Conservation (phyloP, 345 rosid genomes). For the Salix koriyanagi region DNA sequence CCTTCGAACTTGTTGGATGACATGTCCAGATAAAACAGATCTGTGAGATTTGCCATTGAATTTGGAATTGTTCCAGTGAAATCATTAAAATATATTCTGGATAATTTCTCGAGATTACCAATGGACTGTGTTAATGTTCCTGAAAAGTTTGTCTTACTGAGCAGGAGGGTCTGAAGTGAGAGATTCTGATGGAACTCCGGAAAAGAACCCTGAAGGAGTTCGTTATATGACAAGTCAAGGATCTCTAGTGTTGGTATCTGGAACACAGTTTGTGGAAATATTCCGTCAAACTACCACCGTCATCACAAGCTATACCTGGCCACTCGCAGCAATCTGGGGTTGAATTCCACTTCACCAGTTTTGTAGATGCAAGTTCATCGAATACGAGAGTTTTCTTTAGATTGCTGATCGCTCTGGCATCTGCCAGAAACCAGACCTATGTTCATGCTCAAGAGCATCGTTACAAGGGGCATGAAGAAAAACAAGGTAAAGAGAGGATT, state of each 20-base stretch:
- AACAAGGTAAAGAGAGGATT: neutral
- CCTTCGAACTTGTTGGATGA: slow-evolving; percentile 33
- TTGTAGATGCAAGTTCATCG: neutral
- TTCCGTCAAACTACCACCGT: slow-evolving; percentile 24
- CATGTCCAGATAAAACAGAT: slow-evolving; percentile 30
- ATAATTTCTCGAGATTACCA: slow-evolving; percentile 15
- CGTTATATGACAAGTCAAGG: slow-evolving; percentile 22
- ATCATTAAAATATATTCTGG: slow-evolving; percentile 21
- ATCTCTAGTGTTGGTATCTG: slow-evolving; percentile 16
- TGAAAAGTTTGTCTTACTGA: slow-evolving; percentile 22
- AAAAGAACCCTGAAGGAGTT: slow-evolving; percentile 25
- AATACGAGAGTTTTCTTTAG: slow-evolving; percentile 26
- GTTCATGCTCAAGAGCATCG: neutral
- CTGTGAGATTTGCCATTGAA: slow-evolving; percentile 17
- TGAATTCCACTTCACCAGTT: slow-evolving; percentile 27
- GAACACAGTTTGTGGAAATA: slow-evolving; percentile 15
- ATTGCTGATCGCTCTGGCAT: slow-evolving; percentile 36
- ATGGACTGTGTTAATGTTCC: slow-evolving; percentile 39
- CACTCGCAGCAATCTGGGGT: slow-evolving; percentile 34
- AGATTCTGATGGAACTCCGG: neutral
- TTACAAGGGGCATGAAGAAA: neutral
- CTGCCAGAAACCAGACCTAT: slow-evolving; percentile 12
- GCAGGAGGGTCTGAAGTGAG: slow-evolving; percentile 24
- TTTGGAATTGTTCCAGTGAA: slow-evolving; percentile 32
- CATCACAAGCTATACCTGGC: slow-evolving; percentile 44